A percentile compares a stretch with the other conserved stretches of the same genome.
Conservation (phyloP, 306 rosid species). For the Luffa aegyptiaca region DNA sequence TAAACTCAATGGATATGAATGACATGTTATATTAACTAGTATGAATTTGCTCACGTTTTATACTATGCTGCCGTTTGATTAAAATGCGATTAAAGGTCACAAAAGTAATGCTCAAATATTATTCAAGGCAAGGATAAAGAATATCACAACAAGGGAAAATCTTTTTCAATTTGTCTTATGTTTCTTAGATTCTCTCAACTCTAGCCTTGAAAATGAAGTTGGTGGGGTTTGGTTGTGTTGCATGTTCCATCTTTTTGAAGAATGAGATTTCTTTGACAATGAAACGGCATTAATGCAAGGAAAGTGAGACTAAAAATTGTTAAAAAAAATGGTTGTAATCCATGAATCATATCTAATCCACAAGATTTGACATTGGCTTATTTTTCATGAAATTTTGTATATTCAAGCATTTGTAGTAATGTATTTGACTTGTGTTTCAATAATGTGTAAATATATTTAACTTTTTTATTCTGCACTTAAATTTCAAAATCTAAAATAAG, state of each 20-base stretch:
- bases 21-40: neutral
- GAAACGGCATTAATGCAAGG: neutral
- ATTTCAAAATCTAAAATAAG: neutral
- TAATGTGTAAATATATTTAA: no score
- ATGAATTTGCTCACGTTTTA: neutral
- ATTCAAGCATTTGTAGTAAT: no score
- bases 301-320: no score
- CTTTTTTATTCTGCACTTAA: no score
- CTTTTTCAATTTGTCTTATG: neutral
- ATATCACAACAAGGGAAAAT: neutral
- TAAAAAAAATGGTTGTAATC: no score
- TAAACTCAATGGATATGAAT: neutral
- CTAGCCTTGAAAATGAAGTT: neutral
- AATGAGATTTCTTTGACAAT: neutral
- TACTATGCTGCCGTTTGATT: neutral
- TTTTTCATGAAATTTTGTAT: neutral
- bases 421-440: no score
- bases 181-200: neutral
- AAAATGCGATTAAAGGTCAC: neutral
- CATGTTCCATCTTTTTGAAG: neutral
- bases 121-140: neutral
- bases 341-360: no score
- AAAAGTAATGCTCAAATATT: neutral
- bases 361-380: neutral
- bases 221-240: neutral